Evolutionary conservation across 225 moss, liverwort and hornwort genomes (phyloP).

Genomic region (Straminergon stramineum): DNA sequence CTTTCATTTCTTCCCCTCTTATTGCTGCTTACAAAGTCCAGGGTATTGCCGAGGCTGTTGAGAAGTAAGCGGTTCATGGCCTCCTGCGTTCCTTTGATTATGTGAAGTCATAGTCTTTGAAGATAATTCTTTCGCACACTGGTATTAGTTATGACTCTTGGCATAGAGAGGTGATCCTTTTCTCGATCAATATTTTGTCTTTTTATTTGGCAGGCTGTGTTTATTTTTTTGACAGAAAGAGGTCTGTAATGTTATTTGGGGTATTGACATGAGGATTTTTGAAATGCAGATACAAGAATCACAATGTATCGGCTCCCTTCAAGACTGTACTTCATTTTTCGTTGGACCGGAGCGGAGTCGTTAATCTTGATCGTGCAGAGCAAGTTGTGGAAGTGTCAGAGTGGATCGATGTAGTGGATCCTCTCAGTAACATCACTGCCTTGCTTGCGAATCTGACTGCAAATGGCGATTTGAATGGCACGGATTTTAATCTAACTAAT

Average conservation of each 20-base stretch:
- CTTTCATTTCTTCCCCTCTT: conserved; percentile 50
- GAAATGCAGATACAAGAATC: conserved; percentile 61
- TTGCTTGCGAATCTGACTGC: conserved; percentile 42
- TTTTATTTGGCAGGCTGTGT: not conserved
- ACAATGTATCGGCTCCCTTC: conserved; percentile 87
- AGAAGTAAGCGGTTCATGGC: conserved; percentile 44
- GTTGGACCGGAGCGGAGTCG: conserved; percentile 75
- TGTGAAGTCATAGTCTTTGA: not conserved
- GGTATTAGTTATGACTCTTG: not conserved
- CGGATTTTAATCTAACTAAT: conserved; percentile 40
- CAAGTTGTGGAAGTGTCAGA: conserved; percentile 90
- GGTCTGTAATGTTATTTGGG: not conserved
- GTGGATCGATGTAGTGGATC: conserved; percentile 81
- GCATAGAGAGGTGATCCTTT: not conserved
- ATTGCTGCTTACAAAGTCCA: conserved; percentile 60
- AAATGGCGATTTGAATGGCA: conserved; percentile 27
- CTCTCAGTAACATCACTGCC: conserved; percentile 39
- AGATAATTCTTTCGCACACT: not conserved
- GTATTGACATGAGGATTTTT: not conserved
- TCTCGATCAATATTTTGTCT: not conserved
- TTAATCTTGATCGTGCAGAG: conserved; percentile 83
- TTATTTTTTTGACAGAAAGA: not conserved
- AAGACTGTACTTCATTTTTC: conserved; percentile 80
- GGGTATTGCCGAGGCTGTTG: conserved; percentile 72
- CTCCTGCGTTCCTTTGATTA: not conserved